Evolutionary conservation across 257 asterid genomes (phyloP).

Genomic region (Nicotiana sylvestris): DNA sequence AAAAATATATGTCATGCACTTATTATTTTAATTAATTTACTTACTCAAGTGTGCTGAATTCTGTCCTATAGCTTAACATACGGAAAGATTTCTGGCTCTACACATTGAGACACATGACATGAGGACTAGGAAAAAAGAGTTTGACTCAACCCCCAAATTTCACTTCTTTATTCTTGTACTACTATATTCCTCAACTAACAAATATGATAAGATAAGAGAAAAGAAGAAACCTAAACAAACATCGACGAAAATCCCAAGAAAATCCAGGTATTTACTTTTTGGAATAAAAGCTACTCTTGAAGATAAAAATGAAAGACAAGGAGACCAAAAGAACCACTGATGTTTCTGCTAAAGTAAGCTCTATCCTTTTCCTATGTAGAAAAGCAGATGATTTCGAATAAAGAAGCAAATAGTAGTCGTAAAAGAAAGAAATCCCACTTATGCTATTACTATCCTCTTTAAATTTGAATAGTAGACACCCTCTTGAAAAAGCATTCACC

Average conservation of each 20-base stretch:
- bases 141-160: background rate
- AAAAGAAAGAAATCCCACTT: background rate
- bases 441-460: background rate
- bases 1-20: no score
- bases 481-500: background rate
- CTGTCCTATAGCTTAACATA: background rate
- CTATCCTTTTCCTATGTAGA: background rate
- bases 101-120: background rate
- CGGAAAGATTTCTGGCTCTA: background rate
- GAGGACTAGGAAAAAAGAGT: background rate
- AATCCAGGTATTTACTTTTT: background rate
- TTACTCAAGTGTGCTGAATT: background rate
- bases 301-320: constrained; percentile 4
- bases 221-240: background rate
- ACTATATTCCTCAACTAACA: background rate
- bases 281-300: background rate
- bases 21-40: background rate
- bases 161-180: background rate
- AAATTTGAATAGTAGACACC: background rate
- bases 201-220: no score
- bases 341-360: constrained; percentile 11
- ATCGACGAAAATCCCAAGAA: background rate
- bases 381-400: background rate
- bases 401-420: background rate
- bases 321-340: constrained; percentile 9